phyloP scores from a whole-genome alignment of 768 basidiomycete species.

The Russula sp. region DNA sequence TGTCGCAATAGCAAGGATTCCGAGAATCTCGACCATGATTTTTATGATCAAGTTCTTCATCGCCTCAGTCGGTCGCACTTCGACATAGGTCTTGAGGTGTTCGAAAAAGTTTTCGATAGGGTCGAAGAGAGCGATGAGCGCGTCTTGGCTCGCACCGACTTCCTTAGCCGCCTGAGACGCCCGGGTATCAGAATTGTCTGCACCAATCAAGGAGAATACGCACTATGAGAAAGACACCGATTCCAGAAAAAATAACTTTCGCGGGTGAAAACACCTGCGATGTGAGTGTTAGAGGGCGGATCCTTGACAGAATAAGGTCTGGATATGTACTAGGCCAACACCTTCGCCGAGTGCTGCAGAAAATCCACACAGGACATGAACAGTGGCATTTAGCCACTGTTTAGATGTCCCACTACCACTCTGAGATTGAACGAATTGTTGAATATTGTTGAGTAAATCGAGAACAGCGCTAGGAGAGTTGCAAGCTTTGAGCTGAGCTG shows the following conservation, averaged over 20 bases:
- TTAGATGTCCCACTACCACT: not conserved
- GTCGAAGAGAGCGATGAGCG: not conserved
- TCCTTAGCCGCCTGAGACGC: not conserved
- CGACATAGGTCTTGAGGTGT: not conserved
- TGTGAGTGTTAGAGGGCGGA: not conserved
- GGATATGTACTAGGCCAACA: not conserved
- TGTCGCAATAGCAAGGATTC: slow-evolving; percentile 5
- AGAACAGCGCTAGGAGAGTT: slow-evolving; percentile 1
- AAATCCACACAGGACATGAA: not conserved
- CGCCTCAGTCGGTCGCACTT: not conserved
- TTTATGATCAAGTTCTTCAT: slow-evolving; percentile 1
- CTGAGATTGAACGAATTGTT: not conserved
- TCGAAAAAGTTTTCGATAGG: not conserved
- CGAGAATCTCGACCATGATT: slow-evolving; percentile 3
- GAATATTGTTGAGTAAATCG: not conserved
- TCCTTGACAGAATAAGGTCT: not conserved
- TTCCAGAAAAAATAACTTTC: slow-evolving; percentile 4
- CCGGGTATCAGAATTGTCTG: not conserved
- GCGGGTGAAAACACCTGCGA: not conserved
- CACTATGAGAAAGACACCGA: not conserved
- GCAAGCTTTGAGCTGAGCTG: not conserved
- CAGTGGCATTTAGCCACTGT: slow-evolving; percentile 6
- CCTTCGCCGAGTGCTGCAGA: not conserved
- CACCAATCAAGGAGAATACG: not conserved
- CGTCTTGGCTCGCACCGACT: not conserved